Evolutionary conservation across 352 stramenopile genomes (phyloP).

Genomic region (Phytopythium helicoides): DNA sequence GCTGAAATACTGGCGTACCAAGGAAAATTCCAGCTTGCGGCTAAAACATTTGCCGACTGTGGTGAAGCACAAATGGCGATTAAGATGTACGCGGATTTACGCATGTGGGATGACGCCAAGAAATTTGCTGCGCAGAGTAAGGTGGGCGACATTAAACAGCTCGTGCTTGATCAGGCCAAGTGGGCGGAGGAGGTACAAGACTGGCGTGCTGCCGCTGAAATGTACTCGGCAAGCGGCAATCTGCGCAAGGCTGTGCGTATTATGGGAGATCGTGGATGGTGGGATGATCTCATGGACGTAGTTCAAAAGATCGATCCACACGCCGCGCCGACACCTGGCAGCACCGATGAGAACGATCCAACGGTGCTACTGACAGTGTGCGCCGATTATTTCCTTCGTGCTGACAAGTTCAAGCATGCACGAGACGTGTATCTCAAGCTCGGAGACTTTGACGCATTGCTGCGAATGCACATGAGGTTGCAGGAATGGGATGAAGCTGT

Average conservation of each 20-base stretch:
- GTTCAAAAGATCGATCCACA: constrained; percentile 52
- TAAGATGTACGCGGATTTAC: constrained; percentile 92
- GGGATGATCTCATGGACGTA: constrained; percentile 84
- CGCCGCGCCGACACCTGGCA: constrained; percentile 7
- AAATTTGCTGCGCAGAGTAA: constrained; percentile 80
- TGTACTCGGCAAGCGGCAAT: constrained; percentile 90
- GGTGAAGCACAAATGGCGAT: constrained; percentile 86
- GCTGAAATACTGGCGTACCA: constrained; percentile 93
- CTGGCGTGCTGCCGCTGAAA: constrained; percentile 88
- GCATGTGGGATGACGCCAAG: constrained; percentile 95
- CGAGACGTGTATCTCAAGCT: constrained; percentile 83
- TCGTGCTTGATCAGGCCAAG: constrained; percentile 89
- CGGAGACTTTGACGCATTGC: constrained; percentile 77
- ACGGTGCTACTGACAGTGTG: constrained; percentile 50
- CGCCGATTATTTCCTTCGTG: constrained; percentile 64
- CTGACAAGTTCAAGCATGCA: constrained; percentile 73
- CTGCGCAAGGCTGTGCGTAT: constrained; percentile 80
- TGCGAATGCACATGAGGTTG: constrained; percentile 89
- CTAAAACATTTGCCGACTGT: constrained; percentile 83
- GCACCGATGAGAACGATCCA: neutral
- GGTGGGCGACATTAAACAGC: constrained; percentile 83
- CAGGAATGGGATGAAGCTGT: constrained; percentile 93
- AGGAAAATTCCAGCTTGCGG: constrained; percentile 89
- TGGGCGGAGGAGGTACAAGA: constrained; percentile 93
- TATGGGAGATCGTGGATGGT: constrained; percentile 83